phyloP scores from a whole-genome alignment of 495 filamentous ascomycete genomes.

The Podospora appendiculata region DNA sequence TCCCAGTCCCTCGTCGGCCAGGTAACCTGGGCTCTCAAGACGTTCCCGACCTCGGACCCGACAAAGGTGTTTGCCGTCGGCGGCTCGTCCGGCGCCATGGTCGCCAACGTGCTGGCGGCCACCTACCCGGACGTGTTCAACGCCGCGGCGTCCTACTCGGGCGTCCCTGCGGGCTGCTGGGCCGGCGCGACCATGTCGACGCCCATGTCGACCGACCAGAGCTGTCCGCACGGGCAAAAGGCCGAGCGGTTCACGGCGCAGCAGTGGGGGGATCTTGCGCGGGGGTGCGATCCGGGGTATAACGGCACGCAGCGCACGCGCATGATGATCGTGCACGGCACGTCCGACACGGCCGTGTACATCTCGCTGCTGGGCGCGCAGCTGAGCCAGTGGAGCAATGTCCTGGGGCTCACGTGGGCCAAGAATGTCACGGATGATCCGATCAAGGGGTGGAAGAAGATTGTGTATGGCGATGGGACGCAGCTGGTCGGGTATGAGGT shows the following conservation, averaged over 20 bases:
- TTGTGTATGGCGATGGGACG: conserved; percentile 8
- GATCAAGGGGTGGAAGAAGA: conserved; percentile 9
- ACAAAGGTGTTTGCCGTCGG: conserved; percentile 42
- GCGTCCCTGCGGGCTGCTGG: conserved; percentile 31
- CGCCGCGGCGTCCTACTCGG: conserved; percentile 28
- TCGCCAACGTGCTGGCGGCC: conserved; percentile 30
- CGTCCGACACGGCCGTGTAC: conserved; percentile 29
- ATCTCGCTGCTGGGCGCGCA: conserved; percentile 21
- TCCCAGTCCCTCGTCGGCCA: conserved; percentile 25
- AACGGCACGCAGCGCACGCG: conserved; percentile 28
- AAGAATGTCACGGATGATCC: conserved; percentile 7
- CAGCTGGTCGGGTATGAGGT: conserved; percentile 11
- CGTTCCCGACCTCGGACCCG: conserved; percentile 37
- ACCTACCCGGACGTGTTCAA: conserved; percentile 33
- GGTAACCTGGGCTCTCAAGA: conserved; percentile 43
- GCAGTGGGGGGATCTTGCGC: conserved; percentile 34
- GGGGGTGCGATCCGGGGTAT: conserved; percentile 35
- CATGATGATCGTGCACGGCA: conserved; percentile 46
- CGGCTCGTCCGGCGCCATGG: conserved; percentile 43
- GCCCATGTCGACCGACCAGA: background rate
- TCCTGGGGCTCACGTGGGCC: conserved; percentile 37
- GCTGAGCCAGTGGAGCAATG: conserved; percentile 40
- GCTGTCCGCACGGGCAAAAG: background rate
- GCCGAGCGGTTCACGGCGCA: conserved; percentile 13
- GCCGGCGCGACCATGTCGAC: conserved; percentile 5